A percentile compares a stretch with the other conserved stretches of the same genome.
phyloP scores from a whole-genome alignment of 2,329 filamentous ascomycete genomes.

The Septoria linicola region DNA sequence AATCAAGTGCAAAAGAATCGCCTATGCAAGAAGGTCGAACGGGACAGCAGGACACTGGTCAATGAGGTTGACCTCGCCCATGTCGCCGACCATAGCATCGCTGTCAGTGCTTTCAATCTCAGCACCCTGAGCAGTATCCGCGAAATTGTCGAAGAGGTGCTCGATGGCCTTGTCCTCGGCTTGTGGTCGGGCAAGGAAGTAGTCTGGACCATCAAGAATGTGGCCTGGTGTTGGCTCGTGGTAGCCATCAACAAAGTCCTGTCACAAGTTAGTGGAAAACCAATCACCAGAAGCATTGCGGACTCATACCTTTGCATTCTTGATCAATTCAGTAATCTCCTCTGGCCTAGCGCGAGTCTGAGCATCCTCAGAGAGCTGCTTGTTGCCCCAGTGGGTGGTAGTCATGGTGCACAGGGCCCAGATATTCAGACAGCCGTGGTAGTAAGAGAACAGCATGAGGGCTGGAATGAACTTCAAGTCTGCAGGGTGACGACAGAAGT shows the following conservation, averaged over 20 bases:
- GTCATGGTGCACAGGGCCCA: constrained; percentile 53
- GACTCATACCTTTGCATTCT: constrained; percentile 15
- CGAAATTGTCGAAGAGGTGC: background rate
- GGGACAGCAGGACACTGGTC: no score
- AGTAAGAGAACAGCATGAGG: constrained; percentile 57
- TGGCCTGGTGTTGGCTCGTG: constrained; percentile 20
- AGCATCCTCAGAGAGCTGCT: constrained; percentile 30
- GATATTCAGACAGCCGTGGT: constrained; percentile 59
- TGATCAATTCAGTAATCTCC: constrained; percentile 25
- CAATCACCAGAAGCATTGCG: background rate
- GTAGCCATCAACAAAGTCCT: constrained; percentile 13
- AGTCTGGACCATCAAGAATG: constrained; percentile 23
- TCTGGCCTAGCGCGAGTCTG: constrained; percentile 20
- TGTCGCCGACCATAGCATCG: no score
- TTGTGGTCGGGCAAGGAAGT: constrained; percentile 16
- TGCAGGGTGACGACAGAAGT: constrained; percentile 52
- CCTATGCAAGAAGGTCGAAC: no score
- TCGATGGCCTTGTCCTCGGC: constrained; percentile 2
- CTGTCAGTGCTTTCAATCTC: no score
- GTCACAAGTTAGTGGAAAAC: constrained; percentile 8
- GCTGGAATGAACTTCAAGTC: constrained; percentile 54
- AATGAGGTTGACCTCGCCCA: no score
- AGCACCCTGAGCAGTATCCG: no score
- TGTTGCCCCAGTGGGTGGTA: constrained; percentile 35
- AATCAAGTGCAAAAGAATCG: no score